Base-by-base conservation (phyloP, 306 rosid genomes). In the Trifolium pratense region DNA sequence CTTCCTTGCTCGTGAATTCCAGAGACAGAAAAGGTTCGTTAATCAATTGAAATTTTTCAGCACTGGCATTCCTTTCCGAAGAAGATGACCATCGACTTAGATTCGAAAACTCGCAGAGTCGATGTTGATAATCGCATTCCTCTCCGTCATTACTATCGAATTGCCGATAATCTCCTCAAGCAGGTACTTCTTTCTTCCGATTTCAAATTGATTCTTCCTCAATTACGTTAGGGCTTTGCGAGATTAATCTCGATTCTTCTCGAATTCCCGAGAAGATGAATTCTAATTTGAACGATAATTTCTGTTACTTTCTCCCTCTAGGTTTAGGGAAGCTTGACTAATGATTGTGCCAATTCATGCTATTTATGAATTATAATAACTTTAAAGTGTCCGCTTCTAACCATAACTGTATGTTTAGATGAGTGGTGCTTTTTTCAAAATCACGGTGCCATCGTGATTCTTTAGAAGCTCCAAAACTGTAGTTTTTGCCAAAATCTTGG, bases 151-250 rank as follows among this genome's bases (percentile, higher is more conserved):
- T 95, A 95, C 80, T 90, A 88, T 48, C 91, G 99, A 21, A 95
- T 95, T 73, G 97, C 99, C 53, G 97, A 91, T 82, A 90, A 85
- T 53, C 97, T 95, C 71, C 91, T 95, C 84, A 89, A 87, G 69
- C 97, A 95, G 99, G 99, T 91, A 13, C 13, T 4, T 53, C 71
- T n/a, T 5, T 53, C 71, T 48, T 36, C 14, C 43, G 0, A 26
- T 63, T 61, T 70, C 7, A 3, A 18, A 18, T 53, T 29, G 4
- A 16, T 34, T 45, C 17, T 52, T 79, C 59, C 13, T 71, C 64
- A 52, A 63, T 80, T 65, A 9, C 12, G 9, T 67, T 83, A 83
- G 84, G 89, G 80, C 80, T 86, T 82, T 53, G 21, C 64, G 0
- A 40, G 11, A 42, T 85, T 58, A 3, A 1, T 79, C 21, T 45